phyloP scores from a whole-genome alignment of 768 basidiomycete genomes.

The Boletus rex-veris region DNA sequence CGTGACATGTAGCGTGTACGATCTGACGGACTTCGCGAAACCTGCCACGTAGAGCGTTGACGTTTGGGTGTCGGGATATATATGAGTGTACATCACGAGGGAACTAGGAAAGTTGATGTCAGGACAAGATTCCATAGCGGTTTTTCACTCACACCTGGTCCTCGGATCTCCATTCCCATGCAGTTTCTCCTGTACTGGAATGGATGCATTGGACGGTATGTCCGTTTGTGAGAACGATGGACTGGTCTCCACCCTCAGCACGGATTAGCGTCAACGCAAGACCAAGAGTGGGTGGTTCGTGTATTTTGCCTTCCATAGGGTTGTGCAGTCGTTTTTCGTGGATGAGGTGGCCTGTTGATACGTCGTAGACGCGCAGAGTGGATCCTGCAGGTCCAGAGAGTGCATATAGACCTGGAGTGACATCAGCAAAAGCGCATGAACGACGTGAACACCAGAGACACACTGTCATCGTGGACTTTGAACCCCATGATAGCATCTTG shows the following conservation, averaged over 20 bases:
- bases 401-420: constrained; percentile 55
- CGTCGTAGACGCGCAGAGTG: constrained; percentile 65
- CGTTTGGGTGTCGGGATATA: constrained; percentile 49
- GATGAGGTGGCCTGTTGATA: constrained; percentile 56
- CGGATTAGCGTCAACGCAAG: constrained; percentile 43
- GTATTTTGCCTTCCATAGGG: constrained; percentile 39
- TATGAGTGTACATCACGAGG: constrained; percentile 57
- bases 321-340: constrained; percentile 62
- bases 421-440: neutral
- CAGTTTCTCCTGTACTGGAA: constrained; percentile 45
- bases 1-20: constrained; percentile 66
- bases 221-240: constrained; percentile 56
- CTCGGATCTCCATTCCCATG: constrained; percentile 72
- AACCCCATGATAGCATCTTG: constrained; percentile 67
- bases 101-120: constrained; percentile 42
- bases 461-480: constrained; percentile 55
- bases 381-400: constrained; percentile 76
- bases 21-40: constrained; percentile 38
- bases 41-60: constrained; percentile 56
- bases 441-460: constrained; percentile 20
- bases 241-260: constrained; percentile 25
- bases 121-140: neutral
- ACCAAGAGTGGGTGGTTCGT: constrained; percentile 55
- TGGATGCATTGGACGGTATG: constrained; percentile 53
- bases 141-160: constrained; percentile 56